Conservation (phyloP, 2,329 filamentous ascomycete species). For the Canariomyces notabilis region DNA sequence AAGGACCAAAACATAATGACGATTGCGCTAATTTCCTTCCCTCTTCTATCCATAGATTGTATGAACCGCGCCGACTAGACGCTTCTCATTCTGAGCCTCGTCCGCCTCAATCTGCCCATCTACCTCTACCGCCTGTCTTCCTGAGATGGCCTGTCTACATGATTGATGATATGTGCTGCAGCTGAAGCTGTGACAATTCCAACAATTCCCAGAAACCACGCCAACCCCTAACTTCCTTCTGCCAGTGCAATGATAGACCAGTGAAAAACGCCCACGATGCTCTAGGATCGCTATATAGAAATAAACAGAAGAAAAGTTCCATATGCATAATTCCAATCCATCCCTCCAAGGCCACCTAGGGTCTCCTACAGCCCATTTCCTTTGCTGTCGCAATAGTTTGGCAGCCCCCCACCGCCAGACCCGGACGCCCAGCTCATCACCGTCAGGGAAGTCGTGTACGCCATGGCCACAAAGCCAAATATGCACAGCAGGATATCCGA, state of each 20-base stretch:
- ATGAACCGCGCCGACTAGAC: not conserved
- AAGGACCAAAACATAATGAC: no score
- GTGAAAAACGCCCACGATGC: not conserved
- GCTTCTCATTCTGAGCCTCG: not conserved
- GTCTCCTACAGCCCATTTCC: conserved; percentile 3
- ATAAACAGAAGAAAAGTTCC: not conserved
- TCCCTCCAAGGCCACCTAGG: not conserved
- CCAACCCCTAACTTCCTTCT: not conserved
- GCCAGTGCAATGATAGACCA: not conserved
- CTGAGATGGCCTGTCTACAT: no score
- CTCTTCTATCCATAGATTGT: not conserved
- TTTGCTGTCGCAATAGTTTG: conserved; percentile 50
- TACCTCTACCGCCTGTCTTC: no score
- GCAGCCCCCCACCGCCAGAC: conserved; percentile 34
- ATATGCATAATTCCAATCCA: not conserved
- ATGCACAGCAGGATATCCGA: conserved; percentile 72
- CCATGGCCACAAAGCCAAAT: conserved; percentile 82
- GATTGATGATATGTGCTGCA: no score
- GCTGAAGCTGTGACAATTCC: not conserved
- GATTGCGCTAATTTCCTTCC: no score
- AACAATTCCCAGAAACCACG: not conserved
- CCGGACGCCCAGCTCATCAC: conserved; percentile 77
- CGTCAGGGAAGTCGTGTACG: conserved; percentile 84
- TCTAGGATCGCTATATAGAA: not conserved
- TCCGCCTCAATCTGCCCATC: not conserved